A percentile compares a stretch with the other conserved stretches of the same genome.
Conservation (phyloP, 1,284 basidiomycete species). For the Austroboletus novae-zelandiae region DNA sequence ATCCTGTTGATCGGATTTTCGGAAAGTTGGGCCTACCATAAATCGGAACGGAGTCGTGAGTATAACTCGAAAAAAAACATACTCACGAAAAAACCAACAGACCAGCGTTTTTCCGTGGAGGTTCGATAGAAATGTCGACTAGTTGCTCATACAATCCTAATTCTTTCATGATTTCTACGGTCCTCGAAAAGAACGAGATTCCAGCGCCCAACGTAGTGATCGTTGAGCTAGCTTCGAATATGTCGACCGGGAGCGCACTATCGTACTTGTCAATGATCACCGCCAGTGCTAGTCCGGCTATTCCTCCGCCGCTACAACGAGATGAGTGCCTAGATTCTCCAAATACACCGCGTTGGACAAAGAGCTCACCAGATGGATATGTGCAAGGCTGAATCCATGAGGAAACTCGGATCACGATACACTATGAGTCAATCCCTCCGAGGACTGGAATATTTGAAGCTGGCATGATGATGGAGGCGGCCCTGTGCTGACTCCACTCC, state of each 20-base stretch:
- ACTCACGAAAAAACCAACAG: not conserved
- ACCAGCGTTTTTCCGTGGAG: conserved; percentile 14
- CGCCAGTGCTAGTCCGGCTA: conserved; percentile 36
- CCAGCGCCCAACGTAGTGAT: conserved; percentile 37
- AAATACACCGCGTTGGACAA: not conserved
- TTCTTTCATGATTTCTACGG: conserved; percentile 35
- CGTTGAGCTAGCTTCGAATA: conserved; percentile 34
- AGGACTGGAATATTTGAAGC: no score
- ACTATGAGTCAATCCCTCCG: no score
- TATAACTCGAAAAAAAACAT: not conserved
- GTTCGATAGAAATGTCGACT: conserved; percentile 3
- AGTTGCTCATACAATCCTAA: conserved; percentile 31
- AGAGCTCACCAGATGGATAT: not conserved
- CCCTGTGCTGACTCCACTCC: no score
- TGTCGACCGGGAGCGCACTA: conserved; percentile 18
- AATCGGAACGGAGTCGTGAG: not conserved
- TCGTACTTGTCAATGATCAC: conserved; percentile 27
- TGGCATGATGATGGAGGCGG: no score
- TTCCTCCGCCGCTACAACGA: conserved; percentile 34
- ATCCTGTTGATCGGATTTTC: conserved; percentile 25
- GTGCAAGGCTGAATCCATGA: not conserved
- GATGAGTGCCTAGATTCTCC: not conserved
- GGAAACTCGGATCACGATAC: no score
- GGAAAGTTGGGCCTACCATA: conserved; percentile 17
- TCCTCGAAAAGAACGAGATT: conserved; percentile 34